Conservation (phyloP, 345 rosid genomes). For the Melaleuca alternifolia region DNA sequence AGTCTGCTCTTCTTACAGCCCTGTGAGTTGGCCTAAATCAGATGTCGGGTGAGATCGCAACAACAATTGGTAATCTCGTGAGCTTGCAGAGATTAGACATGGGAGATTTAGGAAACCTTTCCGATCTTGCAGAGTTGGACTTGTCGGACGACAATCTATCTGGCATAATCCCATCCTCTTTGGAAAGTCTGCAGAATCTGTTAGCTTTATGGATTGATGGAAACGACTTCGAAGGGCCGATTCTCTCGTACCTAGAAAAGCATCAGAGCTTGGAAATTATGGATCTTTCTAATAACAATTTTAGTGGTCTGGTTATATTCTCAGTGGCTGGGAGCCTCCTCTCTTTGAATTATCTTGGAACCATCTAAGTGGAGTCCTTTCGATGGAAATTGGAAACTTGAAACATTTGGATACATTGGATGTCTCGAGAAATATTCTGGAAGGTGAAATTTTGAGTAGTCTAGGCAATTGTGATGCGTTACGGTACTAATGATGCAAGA, state of each 20-base stretch:
- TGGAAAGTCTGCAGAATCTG: not conserved
- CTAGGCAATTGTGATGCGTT: not conserved
- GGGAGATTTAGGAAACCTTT: not conserved
- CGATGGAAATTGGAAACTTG: not conserved
- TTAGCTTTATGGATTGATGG: accelerated
- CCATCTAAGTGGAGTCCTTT: not conserved
- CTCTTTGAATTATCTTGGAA: not conserved
- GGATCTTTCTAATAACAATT: not conserved
- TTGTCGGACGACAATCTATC: not conserved
- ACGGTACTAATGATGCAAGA: accelerated
- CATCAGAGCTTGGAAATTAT: not conserved
- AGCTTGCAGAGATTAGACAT: not conserved
- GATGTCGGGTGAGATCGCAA: constrained; percentile 3
- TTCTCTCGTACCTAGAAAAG: not conserved
- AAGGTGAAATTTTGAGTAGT: not conserved
- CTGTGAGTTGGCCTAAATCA: not conserved
- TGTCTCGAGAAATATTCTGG: not conserved
- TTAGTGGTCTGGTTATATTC: not conserved
- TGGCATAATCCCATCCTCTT: not conserved
- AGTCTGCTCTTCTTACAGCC: accelerated
- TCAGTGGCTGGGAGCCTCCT: not conserved
- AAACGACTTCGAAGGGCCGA: not conserved
- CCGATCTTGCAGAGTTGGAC: accelerated
- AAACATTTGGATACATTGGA: not conserved
- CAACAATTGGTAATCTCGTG: constrained; percentile 7